phyloP scores from a whole-genome alignment of 2,329 filamentous ascomycete species.

The Lasiodiplodia gonubiensis region DNA sequence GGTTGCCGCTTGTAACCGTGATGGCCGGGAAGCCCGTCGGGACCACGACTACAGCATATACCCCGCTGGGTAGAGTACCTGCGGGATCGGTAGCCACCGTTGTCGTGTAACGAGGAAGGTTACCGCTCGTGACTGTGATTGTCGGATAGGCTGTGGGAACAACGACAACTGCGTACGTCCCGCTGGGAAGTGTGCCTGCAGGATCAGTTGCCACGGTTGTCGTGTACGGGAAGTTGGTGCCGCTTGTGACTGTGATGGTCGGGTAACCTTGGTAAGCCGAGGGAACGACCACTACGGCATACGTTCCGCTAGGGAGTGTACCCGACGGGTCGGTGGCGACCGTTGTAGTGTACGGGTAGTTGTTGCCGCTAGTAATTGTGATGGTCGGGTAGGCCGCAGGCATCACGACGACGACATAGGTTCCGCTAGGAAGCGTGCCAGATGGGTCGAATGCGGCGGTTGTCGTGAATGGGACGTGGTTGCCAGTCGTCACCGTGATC shows the following conservation, averaged over 20 bases:
- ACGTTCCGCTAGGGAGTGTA: neutral
- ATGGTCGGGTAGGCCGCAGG: neutral
- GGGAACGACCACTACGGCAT: neutral
- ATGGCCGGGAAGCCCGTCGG: neutral
- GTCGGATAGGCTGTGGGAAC: neutral
- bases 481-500: neutral
- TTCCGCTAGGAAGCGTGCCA: neutral
- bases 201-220: neutral
- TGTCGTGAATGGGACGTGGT: neutral
- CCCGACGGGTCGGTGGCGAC: too few species aligned
- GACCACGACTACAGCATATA: neutral
- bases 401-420: neutral
- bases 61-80: neutral
- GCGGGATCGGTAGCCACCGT: neutral
- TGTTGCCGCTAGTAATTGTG: neutral
- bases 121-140: neutral
- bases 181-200: neutral
- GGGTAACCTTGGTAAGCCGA: neutral
- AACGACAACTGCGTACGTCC: neutral
- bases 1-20: neutral
- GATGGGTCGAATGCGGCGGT: too few species aligned
- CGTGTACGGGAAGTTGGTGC: neutral
- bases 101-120: too few species aligned
- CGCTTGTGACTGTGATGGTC: neutral
- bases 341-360: too few species aligned